Base-by-base conservation (phyloP, 148 eudicot genomes). In the Simmondsia chinensis region DNA sequence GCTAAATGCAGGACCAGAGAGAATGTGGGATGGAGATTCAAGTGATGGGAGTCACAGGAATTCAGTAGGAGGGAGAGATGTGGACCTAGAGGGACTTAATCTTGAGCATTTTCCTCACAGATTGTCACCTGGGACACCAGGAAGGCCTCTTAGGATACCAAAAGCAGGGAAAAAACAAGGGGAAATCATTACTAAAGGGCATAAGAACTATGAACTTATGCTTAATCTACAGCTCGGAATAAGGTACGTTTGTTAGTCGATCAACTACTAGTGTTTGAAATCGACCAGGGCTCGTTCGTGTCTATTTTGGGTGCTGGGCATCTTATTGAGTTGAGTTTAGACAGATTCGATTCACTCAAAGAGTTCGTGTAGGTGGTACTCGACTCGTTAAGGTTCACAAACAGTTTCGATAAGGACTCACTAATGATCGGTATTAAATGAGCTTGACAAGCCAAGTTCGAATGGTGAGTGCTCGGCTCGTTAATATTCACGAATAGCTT, bases 151-250 rank as follows among this genome's bases (percentile, higher is more conserved):
- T 8, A 74, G 57, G 59, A 72, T 83, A 57, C 88, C 89, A 0
- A 82, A 63, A 56, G 80, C 41, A 4, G 78, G 65, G 20, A 87
- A 65, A 64, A 87, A 65, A 60, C 96, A 75, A 68, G 96, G 96
- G 36, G 80, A 72, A 64, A 79, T 69, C 0, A 87, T 87, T 33
- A 74, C 76, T 20, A 83, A 64, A 65, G 94, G 83, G 24, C 96
- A 87, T 45, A 87, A 78, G 50, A 87, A 87, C 45, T 87, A 74
- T 72, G 96, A 87, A 29, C 80, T 87, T 16, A 87, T 87, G 96
- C 84, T 87, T 10, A 87, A 87, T 76, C 68, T 87, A 36, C 96
- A 87, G 42, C 26, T 87, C 35, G 96, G 96, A 16, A 87, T 87
- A 56, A 76, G 96, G 96, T 73, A 64, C 15, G 22, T 15, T 9